phyloP scores from a whole-genome alignment of 1,284 basidiomycete species.

The Malassezia equina region DNA sequence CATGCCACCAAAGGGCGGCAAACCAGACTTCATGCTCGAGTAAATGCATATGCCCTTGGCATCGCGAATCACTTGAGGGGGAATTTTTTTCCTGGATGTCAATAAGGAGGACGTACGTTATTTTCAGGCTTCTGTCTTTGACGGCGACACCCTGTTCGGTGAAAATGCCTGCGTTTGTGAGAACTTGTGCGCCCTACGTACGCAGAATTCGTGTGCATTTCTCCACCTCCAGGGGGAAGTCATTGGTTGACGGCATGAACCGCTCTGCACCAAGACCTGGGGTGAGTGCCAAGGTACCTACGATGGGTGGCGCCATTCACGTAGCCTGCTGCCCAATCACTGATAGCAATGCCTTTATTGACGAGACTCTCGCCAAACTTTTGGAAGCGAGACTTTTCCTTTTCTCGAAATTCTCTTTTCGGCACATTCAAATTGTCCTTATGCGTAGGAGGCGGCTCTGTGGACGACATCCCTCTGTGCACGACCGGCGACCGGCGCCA shows the following conservation, averaged over 20 bases:
- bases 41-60: slow-evolving; percentile 52
- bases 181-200: not conserved
- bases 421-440: not conserved
- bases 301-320: slow-evolving; percentile 35
- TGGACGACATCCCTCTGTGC: not conserved
- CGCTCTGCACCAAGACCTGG: slow-evolving; percentile 50
- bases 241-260: slow-evolving; percentile 54
- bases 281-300: not conserved
- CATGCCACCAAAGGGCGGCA: slow-evolving; percentile 54
- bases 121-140: slow-evolving; percentile 42
- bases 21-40: slow-evolving; percentile 51
- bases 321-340: slow-evolving; percentile 41
- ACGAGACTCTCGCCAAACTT: slow-evolving; percentile 3
- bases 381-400: not conserved
- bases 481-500: not conserved
- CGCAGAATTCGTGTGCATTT: slow-evolving; percentile 53
- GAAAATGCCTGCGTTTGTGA: slow-evolving; percentile 16
- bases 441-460: slow-evolving; percentile 6
- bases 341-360: slow-evolving; percentile 34
- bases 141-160: slow-evolving; percentile 37
- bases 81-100: slow-evolving; percentile 49
- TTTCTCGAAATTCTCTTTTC: not conserved
- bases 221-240: slow-evolving; percentile 52
- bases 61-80: slow-evolving; percentile 51
- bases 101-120: slow-evolving; percentile 38